Base-by-base conservation (phyloP, 768 basidiomycete genomes). In the Favolaschia claudopus region DNA sequence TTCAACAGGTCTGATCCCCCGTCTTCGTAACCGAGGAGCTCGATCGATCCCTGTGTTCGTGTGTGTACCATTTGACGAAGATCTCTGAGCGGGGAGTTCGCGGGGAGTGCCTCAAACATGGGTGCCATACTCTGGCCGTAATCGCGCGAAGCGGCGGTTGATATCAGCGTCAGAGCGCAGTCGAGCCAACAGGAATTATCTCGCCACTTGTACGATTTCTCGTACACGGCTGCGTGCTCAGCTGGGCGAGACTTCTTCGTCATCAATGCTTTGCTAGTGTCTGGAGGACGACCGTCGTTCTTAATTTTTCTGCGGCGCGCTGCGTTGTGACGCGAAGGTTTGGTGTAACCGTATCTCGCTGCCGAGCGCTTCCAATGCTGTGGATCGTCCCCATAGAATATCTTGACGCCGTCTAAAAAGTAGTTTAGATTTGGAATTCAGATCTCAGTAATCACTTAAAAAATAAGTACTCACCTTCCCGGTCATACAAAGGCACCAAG, bases 221-320 rank as follows among this genome's bases (percentile, higher is more conserved):
- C 37, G 17, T 20, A 56, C 13, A 45, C 43, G 4, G n/a, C n/a
- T 1, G 17, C 33, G 3, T n/a, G n/a, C 9, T 45, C 3, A 10
- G 3, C 3, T 12, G 3, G 6, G 39, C 43, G 7, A 55, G 27
- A n/a, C n/a, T n/a, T n/a, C n/a, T n/a, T n/a, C n/a, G n/a, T n/a
- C n/a, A n/a, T n/a, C 4, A 55, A 24, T 1, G 34, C 54, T 6
- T 33, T 47, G n/a, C 37, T 29, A 1, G 54, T 55, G 14, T 55
- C 54, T 9, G 54, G 54, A 3, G 45, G 54, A 10, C 54, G 54
- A 7, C 54, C 54, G 34, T 55, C 54, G 15, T 46, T 55, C 12
- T 46, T 47, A 38, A 8, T 2, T 14, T 27, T 22, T 2, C 7
- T 31, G 1, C 22, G 4, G 3, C 19, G 34, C 0, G 44, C 22